phyloP scores from a whole-genome alignment of 108 stramenopile genomes.

The Cyclostephanos invisitatus region DNA sequence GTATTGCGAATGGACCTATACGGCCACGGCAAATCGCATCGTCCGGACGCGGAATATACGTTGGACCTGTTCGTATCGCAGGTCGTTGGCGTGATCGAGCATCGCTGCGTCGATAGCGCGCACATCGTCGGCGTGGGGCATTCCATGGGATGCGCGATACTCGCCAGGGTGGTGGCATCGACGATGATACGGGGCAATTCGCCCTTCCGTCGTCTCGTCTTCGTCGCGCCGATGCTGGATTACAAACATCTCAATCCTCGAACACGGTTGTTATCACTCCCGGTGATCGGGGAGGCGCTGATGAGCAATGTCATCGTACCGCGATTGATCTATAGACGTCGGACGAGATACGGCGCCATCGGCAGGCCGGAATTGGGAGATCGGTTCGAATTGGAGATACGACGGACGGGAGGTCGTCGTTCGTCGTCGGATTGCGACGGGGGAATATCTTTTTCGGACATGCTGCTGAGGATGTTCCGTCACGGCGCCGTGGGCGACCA shows the following conservation, averaged over 20 bases:
- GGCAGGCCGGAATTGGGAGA: constrained; percentile 14
- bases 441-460: constrained; percentile 8
- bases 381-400: constrained; percentile 5
- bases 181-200: neutral
- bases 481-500: constrained; percentile 25
- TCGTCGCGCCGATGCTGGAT: constrained; percentile 25
- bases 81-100: constrained; percentile 11
- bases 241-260: constrained; percentile 17
- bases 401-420: neutral
- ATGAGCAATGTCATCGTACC: constrained; percentile 19
- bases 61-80: constrained; percentile 20
- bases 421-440: neutral
- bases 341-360: constrained; percentile 19
- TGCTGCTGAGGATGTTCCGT: constrained; percentile 23
- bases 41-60: constrained; percentile 15
- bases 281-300: constrained; percentile 19
- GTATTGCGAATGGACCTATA: constrained; percentile 20
- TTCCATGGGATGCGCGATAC: constrained; percentile 21
- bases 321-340: constrained; percentile 14
- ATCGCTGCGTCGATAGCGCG: neutral
- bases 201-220: constrained; percentile 7
- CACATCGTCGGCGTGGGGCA: constrained; percentile 19
- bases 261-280: constrained; percentile 11
- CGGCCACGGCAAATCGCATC: constrained; percentile 23
- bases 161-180: constrained; percentile 19